phyloP scores from a whole-genome alignment of 805 yeast genomes.

The Barnettozyma populi region DNA sequence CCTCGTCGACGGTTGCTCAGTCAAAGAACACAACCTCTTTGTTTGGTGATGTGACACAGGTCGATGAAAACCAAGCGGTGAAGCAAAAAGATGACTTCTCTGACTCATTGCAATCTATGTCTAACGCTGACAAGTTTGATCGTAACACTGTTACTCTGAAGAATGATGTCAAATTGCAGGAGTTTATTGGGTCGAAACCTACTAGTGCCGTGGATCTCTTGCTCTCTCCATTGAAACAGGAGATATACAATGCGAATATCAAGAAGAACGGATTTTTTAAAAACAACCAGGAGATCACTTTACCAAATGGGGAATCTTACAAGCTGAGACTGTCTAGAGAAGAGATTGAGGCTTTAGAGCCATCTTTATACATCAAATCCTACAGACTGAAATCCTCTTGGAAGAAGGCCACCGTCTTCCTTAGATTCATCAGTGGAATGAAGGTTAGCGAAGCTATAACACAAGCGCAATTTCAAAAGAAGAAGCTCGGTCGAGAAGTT shows the following conservation, averaged over 20 bases:
- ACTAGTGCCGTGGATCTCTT: constrained; percentile 48
- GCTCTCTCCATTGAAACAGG: constrained; percentile 65
- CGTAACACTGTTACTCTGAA: constrained; percentile 26
- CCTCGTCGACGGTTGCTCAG: not conserved
- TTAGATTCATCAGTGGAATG: constrained; percentile 70
- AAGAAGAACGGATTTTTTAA: constrained; percentile 59
- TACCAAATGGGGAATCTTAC: constrained; percentile 41
- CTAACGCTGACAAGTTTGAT: constrained; percentile 16
- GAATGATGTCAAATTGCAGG: constrained; percentile 38
- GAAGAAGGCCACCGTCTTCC: constrained; percentile 79
- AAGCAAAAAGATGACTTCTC: constrained; percentile 19
- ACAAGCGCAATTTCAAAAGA: constrained; percentile 83
- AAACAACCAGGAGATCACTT: constrained; percentile 46
- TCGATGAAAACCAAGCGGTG: constrained; percentile 10
- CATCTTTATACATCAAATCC: constrained; percentile 77
- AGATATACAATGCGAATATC: constrained; percentile 59
- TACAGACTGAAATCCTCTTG: constrained; percentile 80
- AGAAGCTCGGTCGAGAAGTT: constrained; percentile 73
- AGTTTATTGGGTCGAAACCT: constrained; percentile 44
- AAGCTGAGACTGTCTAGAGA: constrained; percentile 50
- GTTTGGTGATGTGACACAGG: constrained; percentile 23
- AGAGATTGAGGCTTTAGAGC: constrained; percentile 79
- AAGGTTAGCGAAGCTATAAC: constrained; percentile 77
- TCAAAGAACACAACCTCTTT: constrained; percentile 13
- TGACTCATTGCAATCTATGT: constrained; percentile 24